Conservation (phyloP, 169 alveolate genomes). For the Eimeria tenella region DNA sequence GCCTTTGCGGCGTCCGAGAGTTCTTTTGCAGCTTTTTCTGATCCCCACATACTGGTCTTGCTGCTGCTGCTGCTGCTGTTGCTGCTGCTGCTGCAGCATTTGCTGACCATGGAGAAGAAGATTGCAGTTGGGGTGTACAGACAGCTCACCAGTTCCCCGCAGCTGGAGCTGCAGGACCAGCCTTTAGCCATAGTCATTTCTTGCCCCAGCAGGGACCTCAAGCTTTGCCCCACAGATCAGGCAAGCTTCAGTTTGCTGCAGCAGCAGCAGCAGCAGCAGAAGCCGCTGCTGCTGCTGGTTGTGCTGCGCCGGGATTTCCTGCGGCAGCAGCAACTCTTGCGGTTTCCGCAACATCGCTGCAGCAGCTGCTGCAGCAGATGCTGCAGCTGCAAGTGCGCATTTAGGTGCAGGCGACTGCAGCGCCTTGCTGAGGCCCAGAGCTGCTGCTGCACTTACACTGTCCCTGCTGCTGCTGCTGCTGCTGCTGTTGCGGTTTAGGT, state of each 20-base stretch:
- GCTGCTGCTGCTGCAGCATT: conserved; percentile 69
- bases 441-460: background rate
- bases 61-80: conserved; percentile 26
- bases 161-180: conserved; percentile 38
- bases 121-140: conserved; percentile 70
- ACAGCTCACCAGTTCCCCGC: conserved; percentile 39
- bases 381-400: too few species aligned
- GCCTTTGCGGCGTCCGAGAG: background rate
- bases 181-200: conserved; percentile 25
- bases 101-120: conserved; percentile 60
- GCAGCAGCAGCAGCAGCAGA: background rate
- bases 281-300: background rate
- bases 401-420: background rate
- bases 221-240: conserved; percentile 55
- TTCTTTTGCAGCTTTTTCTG: background rate
- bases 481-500: conserved; percentile 51
- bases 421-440: background rate
- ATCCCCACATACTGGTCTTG: background rate
- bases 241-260: conserved; percentile 2
- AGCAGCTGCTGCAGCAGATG: too few species aligned
- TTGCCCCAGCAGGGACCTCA: conserved; percentile 45
- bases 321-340: too few species aligned
- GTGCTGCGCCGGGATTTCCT: too few species aligned
- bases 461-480: background rate
- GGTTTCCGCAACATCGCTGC: too few species aligned